Base-by-base conservation (phyloP, 176 grass and related monocot genomes). In the Chrysopogon serrulatus region DNA sequence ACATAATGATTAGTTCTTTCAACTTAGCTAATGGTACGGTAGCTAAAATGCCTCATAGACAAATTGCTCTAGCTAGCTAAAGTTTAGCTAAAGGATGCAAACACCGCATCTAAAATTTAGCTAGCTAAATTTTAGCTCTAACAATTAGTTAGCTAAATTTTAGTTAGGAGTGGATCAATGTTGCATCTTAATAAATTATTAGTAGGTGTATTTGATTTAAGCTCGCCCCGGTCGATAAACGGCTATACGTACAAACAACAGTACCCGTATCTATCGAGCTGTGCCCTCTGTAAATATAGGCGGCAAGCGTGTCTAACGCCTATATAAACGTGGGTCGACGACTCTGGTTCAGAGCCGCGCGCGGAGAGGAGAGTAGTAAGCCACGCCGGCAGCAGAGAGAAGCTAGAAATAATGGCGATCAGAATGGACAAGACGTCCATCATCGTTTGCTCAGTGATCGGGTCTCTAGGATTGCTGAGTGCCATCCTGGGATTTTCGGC, bases 371-470 rank as follows among this genome's bases (percentile, higher is more conserved):
- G 13, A 71, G 12, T n/a, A 56, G 51, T 28, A 71, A 6, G 21
- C 21, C 1, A 4, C 64, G 33, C n/a, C 39, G 40, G 35, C 19
- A 27, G 56, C 4, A 0, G 67, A 47, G 40, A 31, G 69, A 30
- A 71, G 41, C 69, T 47, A 19, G n/a, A 11, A 72, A 28, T 43
- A 63, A 63, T 64, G 49, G 77, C 4, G 6, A 61, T 45, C 7
- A 47, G 47, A 35, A 32, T 41, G 79, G 79, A 82, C 2, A 82
- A 73, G 68, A 59, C 48, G 26, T 26, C 13, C 1, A 61, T 82
- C 49, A 82, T 82, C 47, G 36, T 82, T 1, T 61, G 67, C 6
- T 40, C 80, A 11, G 80, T 82, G 47, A 39, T 82, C 17, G 68
- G 80, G 11, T 61, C 51, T 23, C 80, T 82, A 5, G 80, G 80